Evolutionary conservation across 2,329 filamentous ascomycete species (phyloP).

Genomic region (Penicillium brasilianum): DNA sequence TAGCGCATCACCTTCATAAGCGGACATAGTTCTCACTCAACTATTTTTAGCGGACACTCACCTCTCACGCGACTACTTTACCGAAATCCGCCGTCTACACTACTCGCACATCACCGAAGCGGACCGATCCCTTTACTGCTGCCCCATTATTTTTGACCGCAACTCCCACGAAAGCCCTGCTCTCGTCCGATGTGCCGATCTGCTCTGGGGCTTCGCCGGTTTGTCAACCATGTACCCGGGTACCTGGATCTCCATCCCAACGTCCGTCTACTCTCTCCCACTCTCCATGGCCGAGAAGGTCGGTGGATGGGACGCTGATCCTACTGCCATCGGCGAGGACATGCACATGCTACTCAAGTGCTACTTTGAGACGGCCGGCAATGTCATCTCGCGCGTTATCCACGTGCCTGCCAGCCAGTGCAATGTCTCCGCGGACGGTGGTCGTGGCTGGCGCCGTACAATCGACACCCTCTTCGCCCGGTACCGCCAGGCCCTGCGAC

Average conservation of each 20-base stretch:
- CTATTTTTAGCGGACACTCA: slow-evolving; percentile 58
- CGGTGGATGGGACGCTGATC: slow-evolving; percentile 72
- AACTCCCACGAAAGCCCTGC: slow-evolving; percentile 71
- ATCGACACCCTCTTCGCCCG: slow-evolving; percentile 66
- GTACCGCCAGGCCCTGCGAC: slow-evolving; percentile 73
- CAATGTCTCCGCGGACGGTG: slow-evolving; percentile 68
- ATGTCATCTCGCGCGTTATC: slow-evolving; percentile 67
- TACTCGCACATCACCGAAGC: slow-evolving; percentile 49
- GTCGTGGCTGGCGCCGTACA: slow-evolving; percentile 52
- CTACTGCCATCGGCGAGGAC: slow-evolving; percentile 75
- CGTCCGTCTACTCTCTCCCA: slow-evolving; percentile 74
- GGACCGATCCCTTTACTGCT: slow-evolving; percentile 67
- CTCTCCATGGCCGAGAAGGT: slow-evolving; percentile 70
- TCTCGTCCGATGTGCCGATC: slow-evolving; percentile 72
- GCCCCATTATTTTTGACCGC: slow-evolving; percentile 75
- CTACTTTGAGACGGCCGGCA: slow-evolving; percentile 74
- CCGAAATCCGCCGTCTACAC: slow-evolving; percentile 68
- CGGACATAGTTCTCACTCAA: neutral
- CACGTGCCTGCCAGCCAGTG: slow-evolving; percentile 73
- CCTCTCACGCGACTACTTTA: slow-evolving; percentile 70
- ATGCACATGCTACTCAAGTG: slow-evolving; percentile 80
- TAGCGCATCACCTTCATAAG: neutral
- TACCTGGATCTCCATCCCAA: slow-evolving; percentile 70
- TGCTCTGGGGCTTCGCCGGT: slow-evolving; percentile 73
- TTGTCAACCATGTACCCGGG: slow-evolving; percentile 70